Evolutionary conservation across 2,329 filamentous ascomycete species (phyloP).

Genomic region (Diaporthe aspalathi): DNA sequence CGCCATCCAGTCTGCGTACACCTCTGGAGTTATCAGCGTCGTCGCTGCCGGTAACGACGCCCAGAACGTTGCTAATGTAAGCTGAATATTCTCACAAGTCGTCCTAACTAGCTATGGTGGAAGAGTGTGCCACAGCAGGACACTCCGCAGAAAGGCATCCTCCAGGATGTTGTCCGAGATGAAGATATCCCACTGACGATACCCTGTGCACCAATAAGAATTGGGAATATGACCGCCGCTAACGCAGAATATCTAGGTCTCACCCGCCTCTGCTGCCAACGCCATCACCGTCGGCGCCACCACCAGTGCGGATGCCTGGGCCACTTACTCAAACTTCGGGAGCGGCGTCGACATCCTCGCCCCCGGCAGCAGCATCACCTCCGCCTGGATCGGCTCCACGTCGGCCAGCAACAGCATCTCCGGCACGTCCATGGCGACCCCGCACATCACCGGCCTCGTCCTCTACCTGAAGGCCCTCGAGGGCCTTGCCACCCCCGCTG

Average conservation of each 20-base stretch:
- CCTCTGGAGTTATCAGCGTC: slow-evolving; percentile 52
- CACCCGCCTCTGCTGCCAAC: slow-evolving; percentile 50
- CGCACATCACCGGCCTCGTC: slow-evolving; percentile 70
- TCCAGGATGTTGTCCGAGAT: too few relatives aligned
- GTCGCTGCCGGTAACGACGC: slow-evolving; percentile 57
- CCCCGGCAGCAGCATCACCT: slow-evolving; percentile 56
- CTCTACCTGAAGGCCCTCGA: slow-evolving; percentile 30
- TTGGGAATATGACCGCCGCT: neutral
- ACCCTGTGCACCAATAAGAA: too few relatives aligned
- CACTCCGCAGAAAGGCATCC: too few relatives aligned
- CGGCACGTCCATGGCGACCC: slow-evolving; percentile 72
- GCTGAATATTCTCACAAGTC: neutral
- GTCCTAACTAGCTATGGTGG: neutral
- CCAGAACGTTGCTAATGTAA: slow-evolving; percentile 44
- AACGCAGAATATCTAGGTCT: slow-evolving; percentile 38
- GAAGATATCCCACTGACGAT: too few relatives aligned
- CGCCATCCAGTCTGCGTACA: slow-evolving; percentile 50
- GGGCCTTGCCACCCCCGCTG: slow-evolving; percentile 22
- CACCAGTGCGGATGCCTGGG: slow-evolving; percentile 47
- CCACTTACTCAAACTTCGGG: slow-evolving; percentile 60
- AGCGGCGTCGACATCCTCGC: slow-evolving; percentile 57
- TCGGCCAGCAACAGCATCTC: slow-evolving; percentile 58
- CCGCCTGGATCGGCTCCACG: slow-evolving; percentile 53
- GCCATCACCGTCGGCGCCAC: slow-evolving; percentile 58
- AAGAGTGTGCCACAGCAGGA: too few relatives aligned